A percentile compares a stretch with the other conserved stretches of the same genome.
These are phyloP conservation scores for Elaphomyces granulatus DNA, from an alignment of 495 filamentous ascomycete species.

Conservation along the genomic window DNA sequence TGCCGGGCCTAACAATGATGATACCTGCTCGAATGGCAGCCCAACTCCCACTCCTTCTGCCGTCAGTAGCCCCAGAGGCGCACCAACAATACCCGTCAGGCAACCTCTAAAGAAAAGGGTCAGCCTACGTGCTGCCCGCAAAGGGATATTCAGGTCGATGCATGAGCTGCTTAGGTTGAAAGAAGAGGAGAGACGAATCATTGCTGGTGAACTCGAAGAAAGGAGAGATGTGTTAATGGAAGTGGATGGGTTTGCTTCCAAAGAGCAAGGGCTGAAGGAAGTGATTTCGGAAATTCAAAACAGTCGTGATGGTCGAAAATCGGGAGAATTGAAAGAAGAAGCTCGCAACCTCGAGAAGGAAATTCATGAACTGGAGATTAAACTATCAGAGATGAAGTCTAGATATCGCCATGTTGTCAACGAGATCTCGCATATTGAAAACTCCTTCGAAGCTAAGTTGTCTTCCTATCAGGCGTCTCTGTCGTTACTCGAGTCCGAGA, in stretches of 20 bases:
- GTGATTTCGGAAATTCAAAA: slow-evolving; percentile 29
- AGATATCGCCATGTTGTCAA: slow-evolving; percentile 44
- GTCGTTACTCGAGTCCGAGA: slow-evolving; percentile 39
- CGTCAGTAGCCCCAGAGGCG: slow-evolving; percentile 12
- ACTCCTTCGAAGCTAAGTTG: slow-evolving; percentile 44
- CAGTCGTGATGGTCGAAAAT: slow-evolving; percentile 22
- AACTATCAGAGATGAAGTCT: slow-evolving; percentile 52
- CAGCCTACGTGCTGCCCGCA: slow-evolving; percentile 50
- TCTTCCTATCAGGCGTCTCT: slow-evolving; percentile 43
- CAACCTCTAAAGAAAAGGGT: slow-evolving; percentile 44
- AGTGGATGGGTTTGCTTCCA: slow-evolving; percentile 45
- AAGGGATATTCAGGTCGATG: slow-evolving; percentile 58
- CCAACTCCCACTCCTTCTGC: slow-evolving; percentile 27
- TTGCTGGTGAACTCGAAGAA: slow-evolving; percentile 40
- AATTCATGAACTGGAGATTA: slow-evolving; percentile 49
- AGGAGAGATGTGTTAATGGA: slow-evolving; percentile 44
- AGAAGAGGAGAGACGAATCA: slow-evolving; percentile 49
- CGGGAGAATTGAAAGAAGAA: slow-evolving; percentile 35
- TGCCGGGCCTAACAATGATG: slow-evolving; percentile 19
- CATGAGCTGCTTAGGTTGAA: slow-evolving; percentile 57
- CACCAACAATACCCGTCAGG: slow-evolving; percentile 42
- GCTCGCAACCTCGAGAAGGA: slow-evolving; percentile 39
- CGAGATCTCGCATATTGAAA: slow-evolving; percentile 49
- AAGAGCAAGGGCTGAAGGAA: slow-evolving; percentile 31
- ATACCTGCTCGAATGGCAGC: slow-evolving; percentile 33